These are phyloP conservation scores for Hirsutella minnesotensis DNA, from an alignment of 2,329 filamentous ascomycete genomes.

Conservation along the genomic window DNA sequence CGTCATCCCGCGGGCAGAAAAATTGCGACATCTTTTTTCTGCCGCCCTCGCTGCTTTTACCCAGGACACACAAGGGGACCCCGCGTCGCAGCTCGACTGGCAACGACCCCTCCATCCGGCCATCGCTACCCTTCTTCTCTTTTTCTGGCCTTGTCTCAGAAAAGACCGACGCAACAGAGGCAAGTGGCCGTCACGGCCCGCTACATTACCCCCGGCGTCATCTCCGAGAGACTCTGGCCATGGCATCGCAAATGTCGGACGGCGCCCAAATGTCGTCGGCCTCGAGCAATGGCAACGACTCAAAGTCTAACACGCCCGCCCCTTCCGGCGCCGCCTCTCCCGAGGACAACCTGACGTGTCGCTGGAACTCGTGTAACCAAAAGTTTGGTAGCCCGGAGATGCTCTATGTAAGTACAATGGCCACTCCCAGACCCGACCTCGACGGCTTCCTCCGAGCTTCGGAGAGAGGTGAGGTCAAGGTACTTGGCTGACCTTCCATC, in stretches of 20 bases:
- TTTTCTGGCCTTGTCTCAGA: too few relatives aligned
- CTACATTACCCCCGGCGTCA: too few relatives aligned
- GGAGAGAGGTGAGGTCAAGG: too few relatives aligned
- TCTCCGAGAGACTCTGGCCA: conserved; percentile 7
- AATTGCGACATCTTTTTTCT: too few relatives aligned
- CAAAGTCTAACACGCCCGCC: conserved; percentile 41
- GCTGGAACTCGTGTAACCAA: conserved; percentile 47
- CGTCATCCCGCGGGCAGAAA: too few relatives aligned
- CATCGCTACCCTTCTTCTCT: too few relatives aligned
- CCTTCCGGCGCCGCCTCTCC: conserved; percentile 33
- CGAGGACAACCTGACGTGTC: conserved; percentile 47
- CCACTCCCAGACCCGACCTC: too few relatives aligned
- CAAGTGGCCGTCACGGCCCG: too few relatives aligned
- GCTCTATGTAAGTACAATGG: conserved; percentile 40
- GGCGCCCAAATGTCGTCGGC: conserved; percentile 8
- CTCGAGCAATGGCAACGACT: conserved; percentile 26
- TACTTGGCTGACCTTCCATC: conserved; percentile 1
- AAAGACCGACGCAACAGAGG: too few relatives aligned
- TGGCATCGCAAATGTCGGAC: conserved; percentile 21
- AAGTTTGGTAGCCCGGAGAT: conserved; percentile 45
- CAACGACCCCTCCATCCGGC: neutral
- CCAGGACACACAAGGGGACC: neutral
- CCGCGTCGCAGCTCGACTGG: neutral
- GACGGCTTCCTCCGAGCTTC: too few relatives aligned
- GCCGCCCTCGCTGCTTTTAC: too few relatives aligned